Percentiles rank a stretch among this genome's conserved stretches.
phyloP scores from a whole-genome alignment of 257 asterid genomes.

The Nicotiana otophora region DNA sequence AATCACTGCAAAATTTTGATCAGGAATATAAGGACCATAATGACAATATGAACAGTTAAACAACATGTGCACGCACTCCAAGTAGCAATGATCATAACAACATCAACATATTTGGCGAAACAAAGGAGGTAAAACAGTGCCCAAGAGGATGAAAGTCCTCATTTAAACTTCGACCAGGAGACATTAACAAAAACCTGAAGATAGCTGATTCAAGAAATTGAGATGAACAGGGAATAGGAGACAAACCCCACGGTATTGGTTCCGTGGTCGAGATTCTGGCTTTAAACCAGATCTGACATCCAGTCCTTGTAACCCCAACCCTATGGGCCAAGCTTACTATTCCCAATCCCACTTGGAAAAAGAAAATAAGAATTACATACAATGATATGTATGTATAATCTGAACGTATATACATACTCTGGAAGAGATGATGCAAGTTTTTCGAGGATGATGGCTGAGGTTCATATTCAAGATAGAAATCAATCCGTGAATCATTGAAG shows the following conservation, averaged over 20 bases:
- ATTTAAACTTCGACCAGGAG: neutral
- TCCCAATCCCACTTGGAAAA: neutral
- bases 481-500: slow-evolving; percentile 78
- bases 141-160: neutral
- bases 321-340: neutral
- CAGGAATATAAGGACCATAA: slow-evolving; percentile 8
- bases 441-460: slow-evolving; percentile 90
- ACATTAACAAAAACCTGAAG: neutral
- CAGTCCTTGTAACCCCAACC: slow-evolving; percentile 1
- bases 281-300: neutral
- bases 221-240: slow-evolving; percentile 2
- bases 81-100: neutral
- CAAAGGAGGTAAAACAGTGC: neutral
- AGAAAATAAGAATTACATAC: neutral
- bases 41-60: neutral
- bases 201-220: neutral
- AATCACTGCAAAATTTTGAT: slow-evolving; percentile 59
- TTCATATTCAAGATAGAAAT: slow-evolving; percentile 75
- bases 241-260: neutral
- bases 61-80: neutral
- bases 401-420: slow-evolving; percentile 48
- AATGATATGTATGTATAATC: neutral
- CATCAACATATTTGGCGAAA: neutral
- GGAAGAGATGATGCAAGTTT: slow-evolving; percentile 87
- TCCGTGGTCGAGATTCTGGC: neutral